Evolutionary conservation across 2,329 filamentous ascomycete genomes (phyloP).

Genomic region (Coniochaeta ligniaria): DNA sequence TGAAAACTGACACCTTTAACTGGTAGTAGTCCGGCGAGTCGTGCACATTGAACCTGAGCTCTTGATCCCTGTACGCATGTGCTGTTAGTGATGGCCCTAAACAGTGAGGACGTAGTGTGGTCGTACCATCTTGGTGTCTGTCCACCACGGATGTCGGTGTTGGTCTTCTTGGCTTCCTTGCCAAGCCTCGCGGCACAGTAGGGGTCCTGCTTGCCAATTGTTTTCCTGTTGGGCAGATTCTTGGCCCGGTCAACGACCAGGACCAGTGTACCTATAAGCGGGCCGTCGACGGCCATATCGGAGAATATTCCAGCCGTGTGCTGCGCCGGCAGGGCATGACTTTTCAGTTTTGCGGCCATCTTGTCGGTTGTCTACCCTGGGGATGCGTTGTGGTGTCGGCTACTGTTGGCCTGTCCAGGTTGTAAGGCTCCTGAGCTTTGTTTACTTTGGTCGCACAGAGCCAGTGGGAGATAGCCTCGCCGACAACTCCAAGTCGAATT

Average conservation of each 20-base stretch:
- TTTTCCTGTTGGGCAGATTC: conserved; percentile 93
- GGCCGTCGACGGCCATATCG: conserved; percentile 88
- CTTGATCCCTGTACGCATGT: conserved; percentile 70
- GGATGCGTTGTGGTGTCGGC: not conserved
- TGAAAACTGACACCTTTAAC: conserved; percentile 92
- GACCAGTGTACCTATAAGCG: conserved; percentile 87
- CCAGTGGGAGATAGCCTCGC: not conserved
- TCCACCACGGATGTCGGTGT: conserved; percentile 86
- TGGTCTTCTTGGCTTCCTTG: conserved; percentile 96
- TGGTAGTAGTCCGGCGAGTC: conserved; percentile 95
- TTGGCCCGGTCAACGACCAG: conserved; percentile 90
- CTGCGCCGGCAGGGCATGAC: conserved; percentile 51
- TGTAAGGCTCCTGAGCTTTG: not conserved
- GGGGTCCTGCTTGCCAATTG: conserved; percentile 96
- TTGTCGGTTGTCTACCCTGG: conserved; percentile 8
- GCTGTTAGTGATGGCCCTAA: not conserved
- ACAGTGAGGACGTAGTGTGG: not conserved
- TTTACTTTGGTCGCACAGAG: not conserved
- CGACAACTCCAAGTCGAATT: not conserved
- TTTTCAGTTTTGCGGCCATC: conserved; percentile 48
- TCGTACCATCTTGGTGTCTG: conserved; percentile 91
- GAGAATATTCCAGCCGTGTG: conserved; percentile 92
- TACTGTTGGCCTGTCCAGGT: not conserved
- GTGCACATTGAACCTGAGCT: conserved; percentile 91
- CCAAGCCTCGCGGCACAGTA: conserved; percentile 91